These are phyloP conservation scores for Camellia sinensis DNA, from an alignment of 148 eudicot species.

Conservation along the genomic window DNA sequence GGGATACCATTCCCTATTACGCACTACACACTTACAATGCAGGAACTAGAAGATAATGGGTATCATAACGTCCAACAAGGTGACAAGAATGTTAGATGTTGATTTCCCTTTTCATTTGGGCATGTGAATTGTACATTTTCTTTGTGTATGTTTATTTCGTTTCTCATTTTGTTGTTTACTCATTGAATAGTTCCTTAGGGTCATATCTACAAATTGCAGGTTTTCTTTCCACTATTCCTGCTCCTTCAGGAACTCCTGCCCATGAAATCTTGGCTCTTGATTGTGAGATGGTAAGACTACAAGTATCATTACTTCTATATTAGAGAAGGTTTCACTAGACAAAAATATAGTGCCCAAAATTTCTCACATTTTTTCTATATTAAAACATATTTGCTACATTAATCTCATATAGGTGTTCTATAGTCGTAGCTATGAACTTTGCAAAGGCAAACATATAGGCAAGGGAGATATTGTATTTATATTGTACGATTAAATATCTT, in stretches of 20 bases:
- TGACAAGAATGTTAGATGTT: conserved; percentile 18
- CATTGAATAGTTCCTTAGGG: neutral
- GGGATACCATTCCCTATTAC: conserved; percentile 76
- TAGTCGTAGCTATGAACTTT: too few relatives aligned
- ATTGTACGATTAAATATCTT: too few relatives aligned
- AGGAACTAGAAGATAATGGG: conserved; percentile 86
- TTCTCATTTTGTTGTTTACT: neutral
- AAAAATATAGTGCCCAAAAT: neutral
- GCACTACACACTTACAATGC: conserved; percentile 73
- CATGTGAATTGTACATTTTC: neutral
- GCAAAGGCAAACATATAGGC: too few relatives aligned
- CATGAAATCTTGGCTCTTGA: conserved; percentile 69
- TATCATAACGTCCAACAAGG: conserved; percentile 65
- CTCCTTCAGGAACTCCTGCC: conserved; percentile 54
- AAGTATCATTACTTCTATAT: neutral
- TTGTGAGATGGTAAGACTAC: conserved; percentile 73
- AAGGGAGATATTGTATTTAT: too few relatives aligned
- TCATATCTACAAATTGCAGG: conserved; percentile 40
- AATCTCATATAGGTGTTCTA: neutral
- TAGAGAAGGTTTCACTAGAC: neutral
- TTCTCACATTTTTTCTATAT: neutral
- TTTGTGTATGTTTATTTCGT: neutral
- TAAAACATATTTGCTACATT: neutral
- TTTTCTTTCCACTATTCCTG: conserved; percentile 63
- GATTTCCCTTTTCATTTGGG: neutral